These are phyloP conservation scores for Fusarium abutilonis DNA, from an alignment of 2,329 filamentous ascomycete genomes.

Conservation along the genomic window DNA sequence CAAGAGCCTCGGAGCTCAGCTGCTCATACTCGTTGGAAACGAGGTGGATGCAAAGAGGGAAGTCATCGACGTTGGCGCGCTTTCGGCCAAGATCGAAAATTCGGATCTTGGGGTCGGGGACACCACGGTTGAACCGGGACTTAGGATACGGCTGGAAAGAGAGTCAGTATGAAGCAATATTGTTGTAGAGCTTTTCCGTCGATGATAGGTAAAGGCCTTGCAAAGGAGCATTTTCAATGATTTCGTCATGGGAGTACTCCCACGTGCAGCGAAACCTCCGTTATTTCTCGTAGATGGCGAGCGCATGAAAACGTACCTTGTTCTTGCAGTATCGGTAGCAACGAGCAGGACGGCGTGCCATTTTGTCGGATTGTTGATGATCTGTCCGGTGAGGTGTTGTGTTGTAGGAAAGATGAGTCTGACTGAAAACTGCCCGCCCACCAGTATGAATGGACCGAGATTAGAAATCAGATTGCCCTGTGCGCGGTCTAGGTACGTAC, in stretches of 20 bases:
- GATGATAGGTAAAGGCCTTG: slow-evolving; percentile 6
- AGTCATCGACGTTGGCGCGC: slow-evolving; percentile 98
- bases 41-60: slow-evolving; percentile 98
- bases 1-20: slow-evolving; percentile 98
- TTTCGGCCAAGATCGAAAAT: slow-evolving; percentile 99
- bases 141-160: slow-evolving; percentile 87
- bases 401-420: slow-evolving; percentile 49
- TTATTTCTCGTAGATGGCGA: slow-evolving; percentile 22
- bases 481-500: too few species aligned
- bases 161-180: slow-evolving; percentile 30
- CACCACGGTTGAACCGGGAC: slow-evolving; percentile 99
- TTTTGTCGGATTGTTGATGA: slow-evolving; percentile 76
- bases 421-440: slow-evolving; percentile 24
- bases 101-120: slow-evolving; percentile 83
- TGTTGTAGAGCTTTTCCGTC: background rate
- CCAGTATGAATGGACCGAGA: too few species aligned
- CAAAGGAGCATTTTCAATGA: slow-evolving; percentile 8
- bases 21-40: slow-evolving; percentile 99
- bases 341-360: slow-evolving; percentile 99
- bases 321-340: slow-evolving; percentile 99
- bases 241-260: slow-evolving; percentile 24
- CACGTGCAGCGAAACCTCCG: slow-evolving; percentile 17
- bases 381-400: slow-evolving; percentile 52
- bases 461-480: too few species aligned
- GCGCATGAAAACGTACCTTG: slow-evolving; percentile 75